phyloP scores from a whole-genome alignment of 306 rosid species.

The Castanea crenata region DNA sequence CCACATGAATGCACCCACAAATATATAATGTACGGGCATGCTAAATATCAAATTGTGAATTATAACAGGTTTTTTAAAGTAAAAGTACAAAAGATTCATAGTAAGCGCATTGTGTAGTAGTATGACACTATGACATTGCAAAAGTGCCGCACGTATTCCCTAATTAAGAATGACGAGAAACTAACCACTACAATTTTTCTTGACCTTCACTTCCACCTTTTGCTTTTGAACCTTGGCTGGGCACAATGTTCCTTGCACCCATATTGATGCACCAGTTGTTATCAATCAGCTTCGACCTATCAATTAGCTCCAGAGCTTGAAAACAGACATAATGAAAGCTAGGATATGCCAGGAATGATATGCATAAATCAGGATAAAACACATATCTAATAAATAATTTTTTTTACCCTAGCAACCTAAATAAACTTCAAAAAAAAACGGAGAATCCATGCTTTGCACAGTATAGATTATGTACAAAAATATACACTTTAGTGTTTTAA shows the following conservation, averaged over 20 bases:
- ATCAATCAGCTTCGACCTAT: slow-evolving; percentile 73
- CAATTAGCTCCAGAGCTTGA: slow-evolving; percentile 41
- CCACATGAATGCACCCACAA: background rate
- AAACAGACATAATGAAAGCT: slow-evolving; percentile 22
- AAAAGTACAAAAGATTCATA: background rate
- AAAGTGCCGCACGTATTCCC: background rate
- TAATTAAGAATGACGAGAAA: slow-evolving; percentile 13
- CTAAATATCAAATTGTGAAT: background rate
- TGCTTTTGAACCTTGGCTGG: slow-evolving; percentile 92
- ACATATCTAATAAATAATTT: background rate
- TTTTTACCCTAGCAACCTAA: too few species aligned
- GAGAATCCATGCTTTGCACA: background rate
- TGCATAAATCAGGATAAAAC: background rate
- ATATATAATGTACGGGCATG: background rate
- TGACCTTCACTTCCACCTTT: slow-evolving; percentile 86
- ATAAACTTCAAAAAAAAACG: too few species aligned
- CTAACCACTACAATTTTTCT: slow-evolving; percentile 76
- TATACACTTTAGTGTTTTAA: background rate
- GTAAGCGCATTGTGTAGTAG: background rate
- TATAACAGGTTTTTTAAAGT: background rate
- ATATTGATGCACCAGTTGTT: slow-evolving; percentile 85
- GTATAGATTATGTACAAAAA: background rate
- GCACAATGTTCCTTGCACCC: slow-evolving; percentile 81
- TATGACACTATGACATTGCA: background rate
- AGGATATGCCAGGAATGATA: slow-evolving; percentile 12